Percentiles rank a stretch among this genome's conserved stretches.
Evolutionary conservation across 2,329 filamentous ascomycete genomes (phyloP).

Genomic region (Arachnopeziza araneosa): DNA sequence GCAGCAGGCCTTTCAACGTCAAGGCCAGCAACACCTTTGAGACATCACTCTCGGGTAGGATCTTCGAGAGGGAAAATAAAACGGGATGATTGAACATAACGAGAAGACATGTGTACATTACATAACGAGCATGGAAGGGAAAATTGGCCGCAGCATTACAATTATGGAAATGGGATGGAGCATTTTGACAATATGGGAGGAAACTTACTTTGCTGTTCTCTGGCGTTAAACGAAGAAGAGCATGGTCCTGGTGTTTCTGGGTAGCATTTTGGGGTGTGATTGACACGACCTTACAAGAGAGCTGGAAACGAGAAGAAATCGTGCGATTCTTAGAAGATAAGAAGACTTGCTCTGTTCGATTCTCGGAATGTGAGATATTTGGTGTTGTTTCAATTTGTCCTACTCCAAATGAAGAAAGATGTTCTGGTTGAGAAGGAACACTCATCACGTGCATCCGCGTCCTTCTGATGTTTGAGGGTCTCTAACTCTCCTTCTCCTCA

Average conservation of each 20-base stretch:
- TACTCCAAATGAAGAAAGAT: neutral
- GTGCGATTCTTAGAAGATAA: neutral
- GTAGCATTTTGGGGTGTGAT: neutral
- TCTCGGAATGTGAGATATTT: neutral
- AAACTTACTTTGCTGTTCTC: neutral
- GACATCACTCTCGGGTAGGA: constrained; percentile 38
- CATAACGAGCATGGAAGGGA: neutral
- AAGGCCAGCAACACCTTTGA: constrained; percentile 41
- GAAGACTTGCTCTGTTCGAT: neutral
- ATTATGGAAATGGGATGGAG: neutral
- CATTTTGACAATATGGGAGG: neutral
- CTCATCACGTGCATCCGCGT: neutral
- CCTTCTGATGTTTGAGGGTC: neutral
- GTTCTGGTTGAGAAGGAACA: neutral
- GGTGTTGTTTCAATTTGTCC: neutral
- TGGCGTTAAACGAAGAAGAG: neutral
- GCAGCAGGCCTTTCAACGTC: constrained; percentile 48
- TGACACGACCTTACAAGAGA: neutral
- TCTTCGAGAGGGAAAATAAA: constrained; percentile 34
- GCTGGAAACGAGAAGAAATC: neutral
- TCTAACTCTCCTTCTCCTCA: no score
- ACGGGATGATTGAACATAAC: constrained; percentile 30
- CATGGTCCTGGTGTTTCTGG: neutral
- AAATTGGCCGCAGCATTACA: neutral
- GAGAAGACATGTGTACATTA: neutral